phyloP scores from a whole-genome alignment of 2,329 filamentous ascomycete species.

The Aspergillus brunneoviolaceus region DNA sequence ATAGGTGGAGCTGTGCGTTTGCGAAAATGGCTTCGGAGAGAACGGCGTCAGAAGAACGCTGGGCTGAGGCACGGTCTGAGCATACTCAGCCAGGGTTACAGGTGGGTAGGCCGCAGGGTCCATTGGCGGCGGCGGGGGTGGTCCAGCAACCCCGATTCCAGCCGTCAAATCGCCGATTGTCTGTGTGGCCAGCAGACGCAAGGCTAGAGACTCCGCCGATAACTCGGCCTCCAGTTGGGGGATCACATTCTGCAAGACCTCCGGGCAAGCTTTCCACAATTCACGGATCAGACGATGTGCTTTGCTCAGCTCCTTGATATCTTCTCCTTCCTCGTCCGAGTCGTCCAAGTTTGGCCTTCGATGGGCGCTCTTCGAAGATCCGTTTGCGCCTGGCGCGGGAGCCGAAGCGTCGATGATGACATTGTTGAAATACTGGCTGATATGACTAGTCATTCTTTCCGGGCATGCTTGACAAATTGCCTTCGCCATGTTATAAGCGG shows the following conservation, averaged over 20 bases:
- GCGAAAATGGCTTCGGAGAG: slow-evolving; percentile 85
- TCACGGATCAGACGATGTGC: slow-evolving; percentile 87
- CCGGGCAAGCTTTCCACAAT: slow-evolving; percentile 87
- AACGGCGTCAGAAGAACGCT: slow-evolving; percentile 76
- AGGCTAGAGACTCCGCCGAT: slow-evolving; percentile 80
- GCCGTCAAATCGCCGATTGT: slow-evolving; percentile 93
- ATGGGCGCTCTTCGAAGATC: slow-evolving; percentile 42
- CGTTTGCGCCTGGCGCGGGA: slow-evolving; percentile 56
- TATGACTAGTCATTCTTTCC: slow-evolving; percentile 91
- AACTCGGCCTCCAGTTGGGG: slow-evolving; percentile 92
- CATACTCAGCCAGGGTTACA: slow-evolving; percentile 44
- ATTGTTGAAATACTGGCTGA: slow-evolving; percentile 95
- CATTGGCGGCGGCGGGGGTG: slow-evolving; percentile 68
- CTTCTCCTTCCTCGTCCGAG: slow-evolving; percentile 71
- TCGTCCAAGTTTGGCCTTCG: slow-evolving; percentile 56
- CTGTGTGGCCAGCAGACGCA: slow-evolving; percentile 85
- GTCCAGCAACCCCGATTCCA: slow-evolving; percentile 87
- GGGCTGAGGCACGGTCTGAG: slow-evolving; percentile 51
- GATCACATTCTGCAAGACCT: slow-evolving; percentile 87
- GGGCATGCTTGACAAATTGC: slow-evolving; percentile 84
- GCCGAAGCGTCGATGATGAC: slow-evolving; percentile 86
- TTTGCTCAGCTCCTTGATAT: slow-evolving; percentile 83
- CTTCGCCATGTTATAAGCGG: slow-evolving; percentile 95
- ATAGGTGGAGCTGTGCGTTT: slow-evolving; percentile 75
- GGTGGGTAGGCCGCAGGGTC: slow-evolving; percentile 86